Evolutionary conservation across 2,329 filamentous ascomycete genomes (phyloP).

Genomic region (Ambrosiella cleistominuta): DNA sequence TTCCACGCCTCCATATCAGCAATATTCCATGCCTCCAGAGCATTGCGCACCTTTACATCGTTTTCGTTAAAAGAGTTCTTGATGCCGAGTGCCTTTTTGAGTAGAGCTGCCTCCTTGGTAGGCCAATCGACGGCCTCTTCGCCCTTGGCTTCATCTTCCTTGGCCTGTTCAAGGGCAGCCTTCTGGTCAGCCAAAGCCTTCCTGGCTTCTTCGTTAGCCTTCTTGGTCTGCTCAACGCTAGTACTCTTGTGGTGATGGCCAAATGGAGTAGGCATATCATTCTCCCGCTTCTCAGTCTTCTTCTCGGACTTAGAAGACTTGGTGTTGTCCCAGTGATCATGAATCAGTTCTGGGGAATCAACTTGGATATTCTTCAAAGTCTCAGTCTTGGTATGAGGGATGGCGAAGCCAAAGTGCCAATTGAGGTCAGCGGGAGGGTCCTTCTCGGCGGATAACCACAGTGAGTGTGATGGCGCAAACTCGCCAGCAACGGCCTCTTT

Average conservation of each 20-base stretch:
- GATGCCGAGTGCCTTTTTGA: constrained; percentile 36
- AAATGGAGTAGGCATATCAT: neutral
- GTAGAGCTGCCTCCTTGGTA: constrained; percentile 28
- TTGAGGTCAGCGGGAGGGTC: constrained; percentile 53
- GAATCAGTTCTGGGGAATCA: constrained; percentile 30
- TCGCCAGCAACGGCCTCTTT: constrained; percentile 66
- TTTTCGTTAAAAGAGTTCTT: constrained; percentile 24
- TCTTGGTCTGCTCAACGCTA: neutral
- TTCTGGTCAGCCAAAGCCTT: constrained; percentile 10
- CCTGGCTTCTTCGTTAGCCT: neutral
- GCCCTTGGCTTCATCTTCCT: constrained; percentile 31
- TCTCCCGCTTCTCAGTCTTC: constrained; percentile 2
- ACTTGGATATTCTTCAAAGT: constrained; percentile 11
- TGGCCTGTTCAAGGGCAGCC: constrained; percentile 19
- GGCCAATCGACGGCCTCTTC: constrained; percentile 19
- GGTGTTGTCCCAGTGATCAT: constrained; percentile 5
- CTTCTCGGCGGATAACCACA: constrained; percentile 67
- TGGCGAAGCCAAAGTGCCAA: constrained; percentile 75
- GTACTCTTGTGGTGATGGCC: neutral
- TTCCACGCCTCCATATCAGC: constrained; percentile 64
- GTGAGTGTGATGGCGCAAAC: constrained; percentile 38
- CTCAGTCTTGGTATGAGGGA: constrained; percentile 35
- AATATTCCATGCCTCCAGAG: constrained; percentile 49
- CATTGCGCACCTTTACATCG: constrained; percentile 31
- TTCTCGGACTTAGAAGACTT: constrained; percentile 1